Evolutionary conservation across 768 basidiomycete species (phyloP).

Genomic region (Amanita rubescens): DNA sequence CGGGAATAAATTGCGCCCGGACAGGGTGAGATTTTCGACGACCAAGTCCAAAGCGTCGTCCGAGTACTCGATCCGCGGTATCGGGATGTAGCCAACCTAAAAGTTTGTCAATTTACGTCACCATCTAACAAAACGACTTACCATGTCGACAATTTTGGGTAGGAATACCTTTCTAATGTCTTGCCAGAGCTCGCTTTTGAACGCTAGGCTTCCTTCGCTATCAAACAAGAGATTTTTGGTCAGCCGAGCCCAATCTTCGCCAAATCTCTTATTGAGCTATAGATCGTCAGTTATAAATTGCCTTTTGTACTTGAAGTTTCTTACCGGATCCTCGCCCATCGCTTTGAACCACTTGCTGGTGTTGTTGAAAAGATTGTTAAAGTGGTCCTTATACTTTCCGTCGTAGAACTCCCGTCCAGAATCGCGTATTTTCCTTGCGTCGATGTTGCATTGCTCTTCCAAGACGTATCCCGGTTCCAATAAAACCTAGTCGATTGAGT

Average conservation of each 20-base stretch:
- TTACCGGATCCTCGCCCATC: conserved; percentile 73
- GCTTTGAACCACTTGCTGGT: conserved; percentile 75
- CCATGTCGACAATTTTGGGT: conserved; percentile 69
- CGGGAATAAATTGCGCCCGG: conserved; percentile 86
- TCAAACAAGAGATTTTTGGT: conserved; percentile 82
- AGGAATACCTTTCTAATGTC: conserved; percentile 82
- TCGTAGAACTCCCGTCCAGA: conserved; percentile 75
- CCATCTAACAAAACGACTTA: conserved; percentile 30
- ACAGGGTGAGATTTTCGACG: conserved; percentile 86
- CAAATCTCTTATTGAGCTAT: conserved; percentile 65
- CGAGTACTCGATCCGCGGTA: conserved; percentile 91
- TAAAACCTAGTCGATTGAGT: conserved; percentile 38
- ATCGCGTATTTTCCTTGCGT: conserved; percentile 59
- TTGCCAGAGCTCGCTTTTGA: conserved; percentile 85
- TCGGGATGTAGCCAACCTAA: conserved; percentile 75
- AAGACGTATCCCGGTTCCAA: conserved; percentile 83
- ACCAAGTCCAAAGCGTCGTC: conserved; percentile 83
- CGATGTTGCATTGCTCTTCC: conserved; percentile 63
- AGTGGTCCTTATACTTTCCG: conserved; percentile 55
- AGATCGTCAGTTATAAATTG: background rate
- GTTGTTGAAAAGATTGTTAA: conserved; percentile 70
- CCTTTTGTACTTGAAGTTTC: conserved; percentile 7
- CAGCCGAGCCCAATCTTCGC: conserved; percentile 74
- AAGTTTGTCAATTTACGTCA: background rate
- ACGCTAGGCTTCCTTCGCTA: conserved; percentile 73